A percentile compares a stretch with the other conserved stretches of the same genome.
phyloP scores from a whole-genome alignment of 352 stramenopile genomes.

The Phytopythium ostracodes region DNA sequence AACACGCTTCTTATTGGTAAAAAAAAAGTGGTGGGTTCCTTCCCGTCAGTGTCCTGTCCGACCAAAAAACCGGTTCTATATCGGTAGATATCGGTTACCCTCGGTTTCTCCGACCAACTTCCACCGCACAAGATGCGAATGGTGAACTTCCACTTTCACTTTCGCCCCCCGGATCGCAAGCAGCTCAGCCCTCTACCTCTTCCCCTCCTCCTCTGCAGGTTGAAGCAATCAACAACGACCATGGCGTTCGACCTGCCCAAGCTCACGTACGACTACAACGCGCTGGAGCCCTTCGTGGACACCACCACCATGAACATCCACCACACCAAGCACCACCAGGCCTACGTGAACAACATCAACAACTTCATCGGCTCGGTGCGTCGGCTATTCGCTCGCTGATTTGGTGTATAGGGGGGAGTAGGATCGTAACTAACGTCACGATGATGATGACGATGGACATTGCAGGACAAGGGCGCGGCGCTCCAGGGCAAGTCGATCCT shows the following conservation, averaged over 20 bases:
- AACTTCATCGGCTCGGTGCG: slow-evolving; percentile 70
- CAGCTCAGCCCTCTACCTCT: slow-evolving; percentile 3
- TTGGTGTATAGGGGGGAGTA: too few species aligned
- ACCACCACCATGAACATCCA: slow-evolving; percentile 90
- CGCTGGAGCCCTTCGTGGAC: slow-evolving; percentile 87
- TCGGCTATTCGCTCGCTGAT: too few species aligned
- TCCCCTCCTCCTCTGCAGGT: not conserved
- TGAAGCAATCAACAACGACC: slow-evolving; percentile 3
- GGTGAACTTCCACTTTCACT: slow-evolving; percentile 25
- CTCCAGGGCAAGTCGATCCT: slow-evolving; percentile 82
- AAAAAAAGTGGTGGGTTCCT: slow-evolving; percentile 1
- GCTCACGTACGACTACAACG: slow-evolving; percentile 84
- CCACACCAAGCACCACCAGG: slow-evolving; percentile 91
- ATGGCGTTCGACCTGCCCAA: slow-evolving; percentile 82
- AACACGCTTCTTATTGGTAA: slow-evolving; percentile 13
- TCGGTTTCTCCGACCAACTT: not conserved
- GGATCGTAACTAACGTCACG: too few species aligned
- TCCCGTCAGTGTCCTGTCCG: slow-evolving; percentile 17
- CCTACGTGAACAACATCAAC: slow-evolving; percentile 91
- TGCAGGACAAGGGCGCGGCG: slow-evolving; percentile 58
- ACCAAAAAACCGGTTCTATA: slow-evolving; percentile 11
- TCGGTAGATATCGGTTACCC: not conserved
- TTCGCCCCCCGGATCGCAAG: slow-evolving; percentile 29
- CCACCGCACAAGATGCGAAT: slow-evolving; percentile 5
- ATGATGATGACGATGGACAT: not conserved